Evolutionary conservation across 2,329 filamentous ascomycete species (phyloP).

Genomic region (Phialophora tarda): DNA sequence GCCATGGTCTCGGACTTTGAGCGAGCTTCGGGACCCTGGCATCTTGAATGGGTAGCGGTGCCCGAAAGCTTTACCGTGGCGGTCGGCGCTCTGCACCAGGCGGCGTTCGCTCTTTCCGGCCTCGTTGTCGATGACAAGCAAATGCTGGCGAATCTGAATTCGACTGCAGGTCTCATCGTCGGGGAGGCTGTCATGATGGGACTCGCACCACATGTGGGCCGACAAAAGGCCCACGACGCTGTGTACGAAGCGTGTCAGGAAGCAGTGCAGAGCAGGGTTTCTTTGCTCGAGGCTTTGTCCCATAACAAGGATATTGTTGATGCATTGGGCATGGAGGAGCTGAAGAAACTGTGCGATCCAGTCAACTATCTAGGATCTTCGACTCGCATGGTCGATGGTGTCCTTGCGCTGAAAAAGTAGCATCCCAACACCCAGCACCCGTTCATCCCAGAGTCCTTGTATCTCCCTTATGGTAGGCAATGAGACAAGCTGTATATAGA

Average conservation of each 20-base stretch:
- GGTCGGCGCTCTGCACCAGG: constrained; percentile 60
- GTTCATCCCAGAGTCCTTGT: neutral
- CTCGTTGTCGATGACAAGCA: constrained; percentile 57
- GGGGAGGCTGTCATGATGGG: constrained; percentile 66
- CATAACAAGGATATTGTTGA: constrained; percentile 49
- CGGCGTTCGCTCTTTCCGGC: constrained; percentile 59
- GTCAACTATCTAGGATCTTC: constrained; percentile 51
- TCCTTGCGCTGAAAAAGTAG: constrained; percentile 13
- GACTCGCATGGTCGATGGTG: constrained; percentile 35
- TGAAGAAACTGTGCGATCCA: constrained; percentile 63
- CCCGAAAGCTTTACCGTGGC: constrained; percentile 61
- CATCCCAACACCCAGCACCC: neutral
- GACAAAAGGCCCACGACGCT: constrained; percentile 61
- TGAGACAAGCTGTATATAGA: neutral
- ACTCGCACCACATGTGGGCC: constrained; percentile 57
- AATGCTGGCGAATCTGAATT: constrained; percentile 60
- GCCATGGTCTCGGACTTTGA: constrained; percentile 65
- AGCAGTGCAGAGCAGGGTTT: constrained; percentile 53
- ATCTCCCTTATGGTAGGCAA: neutral
- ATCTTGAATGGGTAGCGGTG: constrained; percentile 63
- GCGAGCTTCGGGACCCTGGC: constrained; percentile 63
- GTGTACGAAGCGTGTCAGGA: constrained; percentile 62
- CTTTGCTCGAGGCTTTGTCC: constrained; percentile 53
- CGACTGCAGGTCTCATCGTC: constrained; percentile 60
- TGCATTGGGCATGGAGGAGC: constrained; percentile 52